These are phyloP conservation scores for Platismatia glauca DNA, from an alignment of 495 filamentous ascomycete genomes.

Conservation along the genomic window DNA sequence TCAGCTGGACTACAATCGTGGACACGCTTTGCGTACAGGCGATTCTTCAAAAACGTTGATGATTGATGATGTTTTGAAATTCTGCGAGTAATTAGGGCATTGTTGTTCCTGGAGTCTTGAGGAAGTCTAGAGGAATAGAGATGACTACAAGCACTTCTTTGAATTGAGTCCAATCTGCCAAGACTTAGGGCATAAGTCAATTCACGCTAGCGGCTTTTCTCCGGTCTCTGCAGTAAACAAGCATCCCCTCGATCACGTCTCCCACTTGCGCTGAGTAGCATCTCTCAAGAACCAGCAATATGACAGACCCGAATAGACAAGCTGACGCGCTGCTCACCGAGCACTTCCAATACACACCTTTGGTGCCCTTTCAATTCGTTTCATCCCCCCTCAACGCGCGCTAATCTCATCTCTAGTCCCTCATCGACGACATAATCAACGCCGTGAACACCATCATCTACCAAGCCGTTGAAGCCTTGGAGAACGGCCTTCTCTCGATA, in stretches of 20 bases:
- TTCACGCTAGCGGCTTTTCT: neutral
- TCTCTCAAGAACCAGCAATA: neutral
- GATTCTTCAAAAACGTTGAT: no score
- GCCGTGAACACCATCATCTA: constrained; percentile 84
- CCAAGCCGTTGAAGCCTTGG: constrained; percentile 72
- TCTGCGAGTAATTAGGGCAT: no score
- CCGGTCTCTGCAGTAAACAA: constrained; percentile 9
- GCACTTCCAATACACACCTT: constrained; percentile 88
- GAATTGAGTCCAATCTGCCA: no score
- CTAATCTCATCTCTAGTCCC: constrained; percentile 47
- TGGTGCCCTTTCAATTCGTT: constrained; percentile 48
- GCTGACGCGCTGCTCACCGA: constrained; percentile 65
- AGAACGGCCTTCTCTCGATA: constrained; percentile 64
- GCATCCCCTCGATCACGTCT: constrained; percentile 8
- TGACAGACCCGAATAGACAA: constrained; percentile 13
- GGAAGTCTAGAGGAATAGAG: no score
- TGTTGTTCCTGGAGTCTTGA: no score
- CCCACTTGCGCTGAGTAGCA: neutral
- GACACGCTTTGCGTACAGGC: no score
- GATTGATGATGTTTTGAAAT: no score
- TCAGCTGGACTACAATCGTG: no score
- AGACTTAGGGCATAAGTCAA: no score
- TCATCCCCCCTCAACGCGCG: constrained; percentile 12
- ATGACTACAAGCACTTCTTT: no score
- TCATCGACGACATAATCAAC: constrained; percentile 98